These are phyloP conservation scores for Globisporangium radiosum DNA, from an alignment of 352 stramenopile species.

Conservation along the genomic window DNA sequence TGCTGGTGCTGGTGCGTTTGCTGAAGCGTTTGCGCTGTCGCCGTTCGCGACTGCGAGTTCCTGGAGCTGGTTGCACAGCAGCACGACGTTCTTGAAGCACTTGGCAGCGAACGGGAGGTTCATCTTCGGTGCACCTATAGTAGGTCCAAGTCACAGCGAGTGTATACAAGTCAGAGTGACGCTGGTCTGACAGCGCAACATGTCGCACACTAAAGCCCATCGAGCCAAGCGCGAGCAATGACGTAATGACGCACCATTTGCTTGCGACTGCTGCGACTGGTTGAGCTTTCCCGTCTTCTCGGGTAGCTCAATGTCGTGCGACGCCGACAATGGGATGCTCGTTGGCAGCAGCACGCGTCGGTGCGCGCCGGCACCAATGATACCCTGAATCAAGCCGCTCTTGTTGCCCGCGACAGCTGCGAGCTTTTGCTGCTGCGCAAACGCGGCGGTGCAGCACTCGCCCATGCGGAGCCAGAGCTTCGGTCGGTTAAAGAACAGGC, in stretches of 20 bases:
- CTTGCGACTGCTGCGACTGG: slow-evolving; percentile 19
- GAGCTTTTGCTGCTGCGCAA: slow-evolving; percentile 65
- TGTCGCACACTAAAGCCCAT: too few relatives aligned
- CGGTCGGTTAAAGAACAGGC: slow-evolving; percentile 87
- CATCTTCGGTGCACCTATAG: slow-evolving; percentile 55
- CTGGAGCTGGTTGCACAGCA: slow-evolving; percentile 78
- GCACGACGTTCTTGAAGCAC: slow-evolving; percentile 84
- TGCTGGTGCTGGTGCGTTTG: slow-evolving; percentile 3
- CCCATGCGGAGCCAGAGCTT: slow-evolving; percentile 90
- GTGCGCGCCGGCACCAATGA: slow-evolving; percentile 73
- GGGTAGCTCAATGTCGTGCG: slow-evolving; percentile 61
- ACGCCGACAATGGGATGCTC: slow-evolving; percentile 45
- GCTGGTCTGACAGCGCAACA: too few relatives aligned
- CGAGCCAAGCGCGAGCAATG: neutral
- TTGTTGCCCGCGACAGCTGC: slow-evolving; percentile 59
- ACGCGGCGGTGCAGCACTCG: slow-evolving; percentile 86
- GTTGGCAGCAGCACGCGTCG: slow-evolving; percentile 79
- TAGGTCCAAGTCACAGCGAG: slow-evolving; percentile 1
- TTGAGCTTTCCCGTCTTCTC: slow-evolving; percentile 43
- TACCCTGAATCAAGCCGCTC: slow-evolving; percentile 71
- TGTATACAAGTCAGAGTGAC: neutral
- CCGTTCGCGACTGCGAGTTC: slow-evolving; percentile 30
- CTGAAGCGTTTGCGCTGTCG: slow-evolving; percentile 6
- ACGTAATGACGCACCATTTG: slow-evolving; percentile 17
- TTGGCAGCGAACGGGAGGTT: slow-evolving; percentile 80